These are phyloP conservation scores for Erodium texanum DNA, from an alignment of 441 rosid species.

Conservation along the genomic window DNA sequence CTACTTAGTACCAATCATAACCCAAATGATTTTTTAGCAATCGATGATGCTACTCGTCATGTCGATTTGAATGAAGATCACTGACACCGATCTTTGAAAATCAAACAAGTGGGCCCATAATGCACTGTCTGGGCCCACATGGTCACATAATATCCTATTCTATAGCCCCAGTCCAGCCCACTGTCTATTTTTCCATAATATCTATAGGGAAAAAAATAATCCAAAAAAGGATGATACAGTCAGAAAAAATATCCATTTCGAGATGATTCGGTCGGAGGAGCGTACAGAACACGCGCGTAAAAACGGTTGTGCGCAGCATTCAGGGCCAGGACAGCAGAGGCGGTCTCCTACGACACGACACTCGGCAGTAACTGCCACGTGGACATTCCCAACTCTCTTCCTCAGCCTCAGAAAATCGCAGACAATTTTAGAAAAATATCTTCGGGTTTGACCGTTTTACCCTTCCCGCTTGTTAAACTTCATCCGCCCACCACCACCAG, in stretches of 20 bases:
- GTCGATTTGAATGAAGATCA: too few species aligned
- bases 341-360: slow-evolving; percentile 5
- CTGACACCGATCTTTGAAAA: background rate
- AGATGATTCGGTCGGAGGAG: background rate
- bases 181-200: background rate
- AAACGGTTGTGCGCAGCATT: background rate
- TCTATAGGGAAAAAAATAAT: too few species aligned
- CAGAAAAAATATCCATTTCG: background rate
- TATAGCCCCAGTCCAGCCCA: background rate
- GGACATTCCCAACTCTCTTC: background rate
- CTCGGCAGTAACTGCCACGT: background rate
- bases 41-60: too few species aligned
- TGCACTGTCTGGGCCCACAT: background rate
- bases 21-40: too few species aligned
- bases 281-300: background rate
- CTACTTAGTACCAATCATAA: too few species aligned
- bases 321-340: background rate
- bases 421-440: background rate
- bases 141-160: too few species aligned
- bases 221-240: background rate
- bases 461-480: background rate
- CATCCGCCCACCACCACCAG: background rate
- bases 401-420: background rate
- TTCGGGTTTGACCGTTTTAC: background rate
- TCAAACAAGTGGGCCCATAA: background rate